Evolutionary conservation across 305 asterid species (phyloP), one percentile per base, ranked within the genome.

Genomic region (Fraxinus platypoda): DNA sequence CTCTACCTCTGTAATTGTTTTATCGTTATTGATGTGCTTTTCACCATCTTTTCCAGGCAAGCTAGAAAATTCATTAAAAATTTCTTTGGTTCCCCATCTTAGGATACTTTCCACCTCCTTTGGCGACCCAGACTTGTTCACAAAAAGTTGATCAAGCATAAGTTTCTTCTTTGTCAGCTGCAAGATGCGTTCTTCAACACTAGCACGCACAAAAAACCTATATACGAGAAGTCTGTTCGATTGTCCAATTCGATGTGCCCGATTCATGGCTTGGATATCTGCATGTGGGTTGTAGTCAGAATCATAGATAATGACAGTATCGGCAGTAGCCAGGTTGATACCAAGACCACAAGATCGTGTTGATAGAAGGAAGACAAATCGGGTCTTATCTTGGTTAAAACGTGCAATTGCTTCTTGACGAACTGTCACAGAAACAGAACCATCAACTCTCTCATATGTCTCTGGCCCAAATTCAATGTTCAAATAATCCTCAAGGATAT

Each of bases 271-370:
- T 89, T 96, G 99, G 80, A 96, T 92, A 92, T 97, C 99, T 64
- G 98, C 98, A 88, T 97, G 99, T 4, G 98, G 99, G 81, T 97
- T 97, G 87, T 93, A 97, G 85, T 97, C 99, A 25, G 99, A 97
- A 88, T 97, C 98, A 81, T 97, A 97, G 54, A 97, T 94, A 82
- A 97, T 84, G 54, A 97, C 99, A 77, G 99, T 97, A 83, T 97
- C 99, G 76, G 99, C 99, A 85, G 98, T 93, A 23, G 99, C 99
- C 91, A 97, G 90, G 89, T 97, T 97, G 91, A 97, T 97, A 82
- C 99, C 98, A 83, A 97, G 98, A 81, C 99, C 99, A 89, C 99
- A 97, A 38, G 99, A 91, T 43, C 99, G 94, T 43, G 99, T 97
- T 74, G 99, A 97, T 59, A 97, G 88, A 41, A 97, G 90, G 92